These are phyloP conservation scores for Aureobasidium namibiae DNA, from an alignment of 2,329 filamentous ascomycete genomes.

Conservation along the genomic window DNA sequence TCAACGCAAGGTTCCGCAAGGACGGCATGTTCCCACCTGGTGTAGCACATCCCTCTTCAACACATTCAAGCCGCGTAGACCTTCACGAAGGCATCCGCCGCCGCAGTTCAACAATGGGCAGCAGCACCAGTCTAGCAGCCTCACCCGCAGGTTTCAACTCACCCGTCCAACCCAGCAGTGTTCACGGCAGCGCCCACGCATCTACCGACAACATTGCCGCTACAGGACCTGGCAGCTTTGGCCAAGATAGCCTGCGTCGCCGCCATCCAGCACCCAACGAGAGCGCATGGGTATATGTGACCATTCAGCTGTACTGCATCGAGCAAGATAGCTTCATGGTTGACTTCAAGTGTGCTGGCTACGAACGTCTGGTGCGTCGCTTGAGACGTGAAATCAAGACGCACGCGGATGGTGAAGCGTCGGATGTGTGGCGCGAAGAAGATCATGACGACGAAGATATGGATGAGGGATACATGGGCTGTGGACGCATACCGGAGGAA, in stretches of 20 bases:
- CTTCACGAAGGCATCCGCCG: conserved; percentile 25
- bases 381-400: conserved; percentile 29
- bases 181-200: conserved; percentile 17
- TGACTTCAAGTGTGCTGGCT: conserved; percentile 97
- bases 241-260: conserved; percentile 12
- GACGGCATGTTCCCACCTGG: conserved; percentile 59
- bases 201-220: conserved; percentile 23
- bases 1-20: conserved; percentile 81
- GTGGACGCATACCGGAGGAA: conserved; percentile 57
- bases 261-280: conserved; percentile 42
- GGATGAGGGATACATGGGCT: conserved; percentile 34
- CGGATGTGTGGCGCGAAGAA: conserved; percentile 22
- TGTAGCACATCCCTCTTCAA: conserved; percentile 40
- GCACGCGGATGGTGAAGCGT: conserved; percentile 26
- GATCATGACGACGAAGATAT: conserved; percentile 26
- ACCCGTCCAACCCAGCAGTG: background rate
- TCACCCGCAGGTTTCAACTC: conserved; percentile 7
- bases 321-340: conserved; percentile 89
- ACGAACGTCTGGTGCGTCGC: conserved; percentile 67
- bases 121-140: conserved; percentile 14
- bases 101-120: conserved; percentile 22
- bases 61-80: conserved; percentile 41
- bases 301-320: conserved; percentile 93
- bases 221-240: conserved; percentile 13
- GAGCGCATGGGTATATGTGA: conserved; percentile 85